Conservation (phyloP, 495 filamentous ascomycete genomes). For the Hyaloscypha variabilis region DNA sequence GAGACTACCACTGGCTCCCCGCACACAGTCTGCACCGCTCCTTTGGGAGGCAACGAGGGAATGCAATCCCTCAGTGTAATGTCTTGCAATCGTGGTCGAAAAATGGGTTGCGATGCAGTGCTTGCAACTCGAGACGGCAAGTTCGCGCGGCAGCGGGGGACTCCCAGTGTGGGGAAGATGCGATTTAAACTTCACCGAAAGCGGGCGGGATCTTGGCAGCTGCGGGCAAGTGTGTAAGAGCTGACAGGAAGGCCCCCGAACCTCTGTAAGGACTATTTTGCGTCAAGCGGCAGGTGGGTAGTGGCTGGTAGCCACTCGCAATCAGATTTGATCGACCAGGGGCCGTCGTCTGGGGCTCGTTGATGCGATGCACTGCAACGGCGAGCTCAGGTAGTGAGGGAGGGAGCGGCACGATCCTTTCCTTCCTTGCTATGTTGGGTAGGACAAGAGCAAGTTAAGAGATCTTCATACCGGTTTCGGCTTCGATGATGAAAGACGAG, state of each 20-base stretch:
- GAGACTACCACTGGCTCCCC: conserved; percentile 6
- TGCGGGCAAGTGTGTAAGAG: conserved; percentile 16
- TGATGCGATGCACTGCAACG: conserved; percentile 15
- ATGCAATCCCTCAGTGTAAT: background rate
- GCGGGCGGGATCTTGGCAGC: conserved; percentile 7
- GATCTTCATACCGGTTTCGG: background rate
- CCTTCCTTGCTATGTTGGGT: background rate
- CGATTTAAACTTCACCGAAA: conserved; percentile 8
- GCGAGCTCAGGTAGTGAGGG: background rate
- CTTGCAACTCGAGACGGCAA: background rate
- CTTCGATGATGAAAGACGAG: background rate
- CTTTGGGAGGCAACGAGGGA: background rate
- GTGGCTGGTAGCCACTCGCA: background rate
- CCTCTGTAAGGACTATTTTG: conserved; percentile 4
- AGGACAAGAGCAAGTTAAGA: background rate
- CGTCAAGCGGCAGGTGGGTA: background rate
- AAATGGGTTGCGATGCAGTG: background rate
- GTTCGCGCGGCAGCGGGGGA: background rate
- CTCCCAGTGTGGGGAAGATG: conserved; percentile 6
- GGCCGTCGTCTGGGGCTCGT: conserved; percentile 13
- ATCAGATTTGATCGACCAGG: conserved; percentile 12
- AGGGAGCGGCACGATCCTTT: conserved; percentile 22
- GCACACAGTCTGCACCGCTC: background rate
- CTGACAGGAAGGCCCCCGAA: background rate
- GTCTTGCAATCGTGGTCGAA: background rate